phyloP scores from a whole-genome alignment of 2,329 filamentous ascomycete genomes.

The Hymenoscyphus repandus region DNA sequence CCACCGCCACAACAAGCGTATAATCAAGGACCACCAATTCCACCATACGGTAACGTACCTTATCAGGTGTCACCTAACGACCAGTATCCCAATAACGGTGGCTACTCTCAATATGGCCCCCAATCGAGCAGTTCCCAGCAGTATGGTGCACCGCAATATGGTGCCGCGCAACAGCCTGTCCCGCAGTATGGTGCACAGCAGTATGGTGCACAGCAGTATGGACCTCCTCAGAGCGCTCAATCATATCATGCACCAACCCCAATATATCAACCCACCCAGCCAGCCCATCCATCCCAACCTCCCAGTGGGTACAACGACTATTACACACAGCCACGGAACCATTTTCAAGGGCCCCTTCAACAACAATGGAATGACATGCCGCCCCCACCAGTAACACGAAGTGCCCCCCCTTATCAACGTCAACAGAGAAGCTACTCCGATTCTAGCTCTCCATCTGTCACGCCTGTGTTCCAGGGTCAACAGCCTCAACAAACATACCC shows the following conservation, averaged over 20 bases:
- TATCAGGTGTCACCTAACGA: conserved; percentile 10
- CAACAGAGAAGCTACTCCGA: conserved; percentile 11
- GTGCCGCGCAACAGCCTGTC: conserved; percentile 8
- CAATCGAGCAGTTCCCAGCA: conserved; percentile 13
- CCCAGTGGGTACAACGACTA: neutral
- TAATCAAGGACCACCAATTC: conserved; percentile 2
- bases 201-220: conserved; percentile 16
- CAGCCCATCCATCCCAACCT: too few relatives aligned
- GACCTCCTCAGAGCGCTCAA: conserved; percentile 9
- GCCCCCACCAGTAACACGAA: conserved; percentile 2
- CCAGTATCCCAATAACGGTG: conserved; percentile 10
- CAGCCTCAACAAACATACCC: conserved; percentile 1
- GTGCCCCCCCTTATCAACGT: conserved; percentile 9
- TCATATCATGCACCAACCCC: conserved; percentile 19
- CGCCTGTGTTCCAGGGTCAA: conserved; percentile 13
- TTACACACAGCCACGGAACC: conserved; percentile 3
- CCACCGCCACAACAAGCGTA: conserved; percentile 12
- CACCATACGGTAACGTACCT: conserved; percentile 23
- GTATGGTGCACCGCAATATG: conserved; percentile 17
- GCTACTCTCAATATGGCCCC: conserved; percentile 15
- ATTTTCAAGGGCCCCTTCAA: conserved; percentile 9
- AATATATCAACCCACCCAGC: conserved; percentile 12
- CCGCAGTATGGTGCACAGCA: conserved; percentile 10
- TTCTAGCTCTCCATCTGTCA: conserved; percentile 11
- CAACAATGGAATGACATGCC: conserved; percentile 16